A percentile compares a stretch with the other conserved stretches of the same genome.
Evolutionary conservation across 345 rosid species (phyloP).

Genomic region (Acer saccharum): DNA sequence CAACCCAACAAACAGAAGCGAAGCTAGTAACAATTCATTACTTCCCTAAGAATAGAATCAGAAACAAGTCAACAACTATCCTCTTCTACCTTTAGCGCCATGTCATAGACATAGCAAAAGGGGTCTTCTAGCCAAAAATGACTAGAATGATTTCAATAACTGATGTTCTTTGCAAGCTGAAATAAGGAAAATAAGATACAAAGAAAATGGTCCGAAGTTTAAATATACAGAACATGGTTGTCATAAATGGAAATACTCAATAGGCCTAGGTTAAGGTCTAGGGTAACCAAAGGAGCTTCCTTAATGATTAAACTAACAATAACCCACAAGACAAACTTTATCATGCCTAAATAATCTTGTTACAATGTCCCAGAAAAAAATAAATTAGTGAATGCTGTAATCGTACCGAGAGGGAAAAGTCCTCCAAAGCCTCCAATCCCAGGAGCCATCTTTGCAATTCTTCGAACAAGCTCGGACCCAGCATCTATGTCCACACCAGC

Average conservation of each 20-base stretch:
- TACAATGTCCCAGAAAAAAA: not conserved
- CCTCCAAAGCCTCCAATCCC: constrained; percentile 96
- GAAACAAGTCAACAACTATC: too few species aligned
- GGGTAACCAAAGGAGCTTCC: too few species aligned
- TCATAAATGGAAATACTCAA: too few species aligned
- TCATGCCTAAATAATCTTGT: too few species aligned
- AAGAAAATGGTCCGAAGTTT: too few species aligned
- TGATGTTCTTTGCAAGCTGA: not conserved
- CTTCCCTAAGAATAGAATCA: not conserved
- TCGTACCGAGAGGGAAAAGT: constrained; percentile 78
- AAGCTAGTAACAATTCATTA: not conserved
- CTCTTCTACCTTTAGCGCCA: not conserved
- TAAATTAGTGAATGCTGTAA: not conserved
- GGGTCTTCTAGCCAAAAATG: not conserved
- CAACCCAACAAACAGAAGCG: not conserved
- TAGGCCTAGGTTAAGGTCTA: too few species aligned
- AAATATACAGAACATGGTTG: too few species aligned
- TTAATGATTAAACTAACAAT: too few species aligned
- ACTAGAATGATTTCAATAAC: not conserved
- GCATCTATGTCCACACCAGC: constrained; percentile 98
- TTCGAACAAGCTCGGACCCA: constrained; percentile 77
- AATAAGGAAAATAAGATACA: too few species aligned
- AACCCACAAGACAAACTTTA: too few species aligned
- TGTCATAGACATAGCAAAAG: not conserved
- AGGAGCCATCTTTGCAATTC: constrained; percentile 92